Percentiles rank a stretch among this genome's conserved stretches.
These are phyloP conservation scores for Clonostachys rosea DNA, from an alignment of 2,329 filamentous ascomycete genomes.

Conservation along the genomic window DNA sequence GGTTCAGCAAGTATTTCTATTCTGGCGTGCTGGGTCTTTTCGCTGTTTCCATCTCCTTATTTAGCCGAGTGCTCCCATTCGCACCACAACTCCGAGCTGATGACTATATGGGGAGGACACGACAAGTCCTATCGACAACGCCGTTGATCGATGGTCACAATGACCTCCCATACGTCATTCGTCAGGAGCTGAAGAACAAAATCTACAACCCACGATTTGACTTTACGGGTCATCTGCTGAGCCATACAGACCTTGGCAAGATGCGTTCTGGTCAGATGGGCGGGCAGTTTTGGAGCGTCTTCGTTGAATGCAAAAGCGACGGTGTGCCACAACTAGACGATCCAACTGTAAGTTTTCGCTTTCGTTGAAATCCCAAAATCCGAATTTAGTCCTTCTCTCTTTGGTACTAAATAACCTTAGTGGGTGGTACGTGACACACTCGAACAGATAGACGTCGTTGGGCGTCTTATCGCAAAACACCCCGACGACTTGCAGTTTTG, in stretches of 20 bases:
- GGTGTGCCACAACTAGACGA: background rate
- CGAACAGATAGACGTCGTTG: slow-evolving; percentile 9
- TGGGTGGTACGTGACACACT: slow-evolving; percentile 7
- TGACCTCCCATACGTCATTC: slow-evolving; percentile 6
- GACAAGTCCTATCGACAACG: slow-evolving; percentile 1
- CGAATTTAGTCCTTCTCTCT: no score
- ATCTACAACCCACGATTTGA: slow-evolving; percentile 3
- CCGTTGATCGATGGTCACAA: slow-evolving; percentile 9
- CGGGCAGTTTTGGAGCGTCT: slow-evolving; percentile 9
- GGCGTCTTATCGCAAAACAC: slow-evolving; percentile 6
- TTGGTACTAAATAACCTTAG: background rate
- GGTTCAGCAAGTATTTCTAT: no score
- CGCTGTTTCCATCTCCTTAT: no score
- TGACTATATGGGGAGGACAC: slow-evolving; percentile 2
- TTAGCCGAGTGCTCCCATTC: no score
- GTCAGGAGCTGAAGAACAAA: slow-evolving; percentile 7
- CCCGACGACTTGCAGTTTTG: slow-evolving; percentile 6
- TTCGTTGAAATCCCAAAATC: no score
- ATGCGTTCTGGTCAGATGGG: slow-evolving; percentile 7
- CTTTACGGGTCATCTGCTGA: background rate
- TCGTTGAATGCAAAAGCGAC: slow-evolving; percentile 5
- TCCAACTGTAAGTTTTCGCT: background rate
- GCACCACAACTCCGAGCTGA: no score
- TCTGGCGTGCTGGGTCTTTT: no score
- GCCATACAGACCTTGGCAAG: slow-evolving; percentile 7